A percentile compares a stretch with the other conserved stretches of the same genome.
phyloP scores from a whole-genome alignment of 805 yeast species.

The Metschnikowia bowlesiae region DNA sequence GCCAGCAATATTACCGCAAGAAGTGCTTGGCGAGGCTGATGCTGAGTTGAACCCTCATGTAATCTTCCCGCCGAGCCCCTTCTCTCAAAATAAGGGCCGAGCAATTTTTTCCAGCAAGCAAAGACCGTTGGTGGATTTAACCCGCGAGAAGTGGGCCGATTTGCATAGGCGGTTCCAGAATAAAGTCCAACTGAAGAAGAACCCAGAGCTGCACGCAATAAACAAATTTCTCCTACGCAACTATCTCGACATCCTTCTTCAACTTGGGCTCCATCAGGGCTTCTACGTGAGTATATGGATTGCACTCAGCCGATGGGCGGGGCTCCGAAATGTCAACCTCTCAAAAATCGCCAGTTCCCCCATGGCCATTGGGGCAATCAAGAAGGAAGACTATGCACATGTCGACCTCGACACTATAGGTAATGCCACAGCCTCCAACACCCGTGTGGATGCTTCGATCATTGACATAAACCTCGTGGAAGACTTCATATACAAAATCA shows the following conservation, averaged over 20 bases:
- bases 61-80: conserved; percentile 27
- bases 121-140: conserved; percentile 29
- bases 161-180: conserved; percentile 8
- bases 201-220: conserved; percentile 16
- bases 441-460: background rate
- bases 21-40: conserved; percentile 5
- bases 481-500: conserved; percentile 30
- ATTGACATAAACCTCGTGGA: conserved; percentile 32
- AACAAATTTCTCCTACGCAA: conserved; percentile 30
- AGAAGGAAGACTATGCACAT: conserved; percentile 2
- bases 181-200: conserved; percentile 4
- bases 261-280: conserved; percentile 29
- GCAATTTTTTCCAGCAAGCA: conserved; percentile 24
- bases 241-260: conserved; percentile 28
- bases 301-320: conserved; percentile 32
- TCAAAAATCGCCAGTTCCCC: conserved; percentile 1
- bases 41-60: conserved; percentile 26
- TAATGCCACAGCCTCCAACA: background rate
- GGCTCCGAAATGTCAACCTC: conserved; percentile 12
- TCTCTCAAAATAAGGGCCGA: conserved; percentile 21
- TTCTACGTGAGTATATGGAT: conserved; percentile 31
- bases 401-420: conserved; percentile 1
- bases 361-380: conserved; percentile 1
- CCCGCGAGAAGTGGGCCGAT: conserved; percentile 22
- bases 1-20: conserved; percentile 11